Percentiles rank a stretch among this genome's conserved stretches.
phyloP scores from a whole-genome alignment of 2,329 filamentous ascomycete species.

The Triangularia setosa region DNA sequence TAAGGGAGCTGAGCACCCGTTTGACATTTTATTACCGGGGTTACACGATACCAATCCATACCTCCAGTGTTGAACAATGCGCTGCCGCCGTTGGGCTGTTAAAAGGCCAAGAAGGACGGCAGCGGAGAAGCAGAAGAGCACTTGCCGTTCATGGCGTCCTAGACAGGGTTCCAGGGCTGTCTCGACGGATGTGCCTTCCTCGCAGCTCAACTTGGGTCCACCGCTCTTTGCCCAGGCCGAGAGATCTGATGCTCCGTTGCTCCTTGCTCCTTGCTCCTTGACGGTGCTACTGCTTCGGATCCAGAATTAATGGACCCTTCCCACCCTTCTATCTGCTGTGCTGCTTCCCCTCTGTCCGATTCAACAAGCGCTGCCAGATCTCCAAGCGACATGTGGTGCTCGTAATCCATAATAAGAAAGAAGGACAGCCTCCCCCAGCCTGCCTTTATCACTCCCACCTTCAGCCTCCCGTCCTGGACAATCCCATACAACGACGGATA shows the following conservation, averaged over 20 bases:
- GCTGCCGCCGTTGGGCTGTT: not conserved
- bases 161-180: conserved; percentile 13
- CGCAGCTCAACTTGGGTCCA: conserved; percentile 18
- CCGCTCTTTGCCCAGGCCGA: conserved; percentile 24
- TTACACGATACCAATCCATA: not conserved
- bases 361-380: not conserved
- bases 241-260: conserved; percentile 19
- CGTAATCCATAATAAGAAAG: conserved; percentile 4
- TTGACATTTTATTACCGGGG: not conserved
- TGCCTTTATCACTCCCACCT: not conserved
- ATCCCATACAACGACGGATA: not conserved
- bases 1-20: not conserved
- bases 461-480: not conserved
- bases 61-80: not conserved
- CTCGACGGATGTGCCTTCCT: conserved; percentile 17
- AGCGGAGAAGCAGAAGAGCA: conserved; percentile 19
- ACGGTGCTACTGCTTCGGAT: conserved; percentile 8
- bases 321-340: too few species aligned
- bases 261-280: not conserved
- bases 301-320: conserved; percentile 11
- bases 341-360: conserved; percentile 1
- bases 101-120: not conserved
- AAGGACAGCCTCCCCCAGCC: not conserved
- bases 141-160: conserved; percentile 19
- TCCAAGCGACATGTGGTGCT: not conserved